A percentile compares a stretch with the other conserved stretches of the same genome.
Evolutionary conservation across 805 yeast genomes (phyloP).

Genomic region (Candida fluviatilis): DNA sequence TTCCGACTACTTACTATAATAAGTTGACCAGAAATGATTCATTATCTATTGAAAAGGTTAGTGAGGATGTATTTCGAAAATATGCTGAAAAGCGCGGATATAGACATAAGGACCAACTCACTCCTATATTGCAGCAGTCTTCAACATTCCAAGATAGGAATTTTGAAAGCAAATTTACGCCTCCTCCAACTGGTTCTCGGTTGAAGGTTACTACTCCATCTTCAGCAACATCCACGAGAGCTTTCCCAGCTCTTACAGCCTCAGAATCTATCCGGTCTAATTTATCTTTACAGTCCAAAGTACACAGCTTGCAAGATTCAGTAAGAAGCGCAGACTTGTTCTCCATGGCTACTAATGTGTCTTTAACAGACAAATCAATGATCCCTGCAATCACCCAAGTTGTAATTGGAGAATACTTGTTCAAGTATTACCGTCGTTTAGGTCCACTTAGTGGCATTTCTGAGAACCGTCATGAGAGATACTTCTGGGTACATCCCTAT

Average conservation of each 20-base stretch:
- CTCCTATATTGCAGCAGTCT: constrained; percentile 19
- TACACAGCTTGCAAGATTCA: constrained; percentile 27
- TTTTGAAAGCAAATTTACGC: constrained; percentile 8
- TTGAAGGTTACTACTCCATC: constrained; percentile 7
- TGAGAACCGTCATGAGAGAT: constrained; percentile 83
- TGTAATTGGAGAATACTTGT: constrained; percentile 86
- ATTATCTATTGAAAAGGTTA: constrained; percentile 40
- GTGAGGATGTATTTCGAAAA: constrained; percentile 41
- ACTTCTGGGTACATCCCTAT: constrained; percentile 96
- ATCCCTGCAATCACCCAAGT: constrained; percentile 87
- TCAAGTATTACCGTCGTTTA: constrained; percentile 76
- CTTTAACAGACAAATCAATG: constrained; percentile 65
- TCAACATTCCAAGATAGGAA: constrained; percentile 15
- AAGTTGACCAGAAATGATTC: constrained; percentile 46
- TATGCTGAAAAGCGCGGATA: constrained; percentile 51
- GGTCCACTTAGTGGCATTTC: constrained; percentile 73
- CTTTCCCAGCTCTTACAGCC: constrained; percentile 10
- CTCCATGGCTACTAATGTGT: constrained; percentile 57
- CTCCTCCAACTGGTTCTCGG: constrained; percentile 14
- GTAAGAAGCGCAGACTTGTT: constrained; percentile 29
- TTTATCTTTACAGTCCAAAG: constrained; percentile 25
- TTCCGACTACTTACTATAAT: constrained; percentile 63
- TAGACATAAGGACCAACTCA: constrained; percentile 20
- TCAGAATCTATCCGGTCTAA: constrained; percentile 25
- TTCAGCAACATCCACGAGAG: constrained; percentile 6